Conservation (phyloP, 441 rosid genomes). For the Manihot esculenta region DNA sequence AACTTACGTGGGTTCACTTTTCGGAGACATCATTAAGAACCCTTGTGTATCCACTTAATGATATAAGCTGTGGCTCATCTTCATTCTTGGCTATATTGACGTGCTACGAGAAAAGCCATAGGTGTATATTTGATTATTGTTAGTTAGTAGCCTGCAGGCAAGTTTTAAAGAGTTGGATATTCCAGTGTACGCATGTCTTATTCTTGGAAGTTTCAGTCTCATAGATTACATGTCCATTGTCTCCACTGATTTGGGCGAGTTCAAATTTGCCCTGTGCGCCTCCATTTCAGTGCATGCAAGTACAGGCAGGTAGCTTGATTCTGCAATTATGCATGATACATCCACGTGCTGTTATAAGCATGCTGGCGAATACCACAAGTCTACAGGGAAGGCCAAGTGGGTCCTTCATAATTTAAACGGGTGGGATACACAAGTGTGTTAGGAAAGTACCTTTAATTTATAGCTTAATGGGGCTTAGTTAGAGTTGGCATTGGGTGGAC, state of each 20-base stretch:
- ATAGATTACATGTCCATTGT: background rate
- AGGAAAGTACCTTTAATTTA: slow-evolving; percentile 15
- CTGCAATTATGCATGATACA: slow-evolving; percentile 17
- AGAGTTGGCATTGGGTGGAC: background rate
- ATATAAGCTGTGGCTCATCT: slow-evolving; percentile 12
- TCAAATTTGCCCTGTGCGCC: background rate
- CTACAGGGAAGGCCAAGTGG: slow-evolving; percentile 20
- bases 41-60: slow-evolving; percentile 16
- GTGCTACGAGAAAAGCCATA: background rate
- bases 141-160: too few species aligned
- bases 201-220: slow-evolving; percentile 1
- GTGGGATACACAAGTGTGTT: slow-evolving; percentile 8
- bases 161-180: slow-evolving; percentile 1
- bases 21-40: slow-evolving; percentile 17
- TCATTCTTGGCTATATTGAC: background rate
- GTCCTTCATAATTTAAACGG: slow-evolving; percentile 23
- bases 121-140: too few species aligned
- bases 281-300: slow-evolving; percentile 13
- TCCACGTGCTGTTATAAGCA: slow-evolving; percentile 20
- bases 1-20: slow-evolving; percentile 9
- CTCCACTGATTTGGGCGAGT: background rate
- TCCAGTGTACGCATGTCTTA: background rate
- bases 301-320: background rate
- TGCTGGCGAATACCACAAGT: slow-evolving; percentile 17
- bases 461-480: background rate